phyloP scores from a whole-genome alignment of 768 basidiomycete species.

The Multifurca ochricompacta region DNA sequence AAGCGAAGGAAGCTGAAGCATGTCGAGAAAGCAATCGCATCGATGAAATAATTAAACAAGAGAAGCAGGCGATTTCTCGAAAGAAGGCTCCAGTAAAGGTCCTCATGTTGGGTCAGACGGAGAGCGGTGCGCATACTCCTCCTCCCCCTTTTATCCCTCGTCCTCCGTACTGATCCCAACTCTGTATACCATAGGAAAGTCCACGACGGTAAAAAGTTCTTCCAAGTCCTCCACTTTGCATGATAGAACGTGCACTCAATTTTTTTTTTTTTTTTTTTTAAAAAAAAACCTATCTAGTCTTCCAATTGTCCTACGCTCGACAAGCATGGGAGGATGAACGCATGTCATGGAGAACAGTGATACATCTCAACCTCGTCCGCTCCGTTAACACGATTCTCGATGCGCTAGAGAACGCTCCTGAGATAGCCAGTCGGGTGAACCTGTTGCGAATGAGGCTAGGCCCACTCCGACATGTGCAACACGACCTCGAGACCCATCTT shows the following conservation, averaged over 20 bases:
- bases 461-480: constrained; percentile 29
- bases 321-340: constrained; percentile 53
- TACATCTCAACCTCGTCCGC: constrained; percentile 53
- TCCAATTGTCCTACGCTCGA: constrained; percentile 8
- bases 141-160: neutral
- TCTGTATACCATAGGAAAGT: neutral
- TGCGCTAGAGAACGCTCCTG: constrained; percentile 26
- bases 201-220: constrained; percentile 12
- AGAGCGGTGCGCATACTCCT: constrained; percentile 8
- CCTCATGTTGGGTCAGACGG: constrained; percentile 23
- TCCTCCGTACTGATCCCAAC: neutral
- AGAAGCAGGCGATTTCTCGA: constrained; percentile 17
- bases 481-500: constrained; percentile 8
- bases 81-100: constrained; percentile 22
- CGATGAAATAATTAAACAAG: constrained; percentile 22
- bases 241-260: neutral
- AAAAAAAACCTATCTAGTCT: constrained; percentile 1
- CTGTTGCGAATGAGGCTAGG: constrained; percentile 21
- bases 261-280: no score
- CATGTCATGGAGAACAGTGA: constrained; percentile 70
- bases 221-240: neutral
- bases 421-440: neutral
- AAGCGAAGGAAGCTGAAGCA: constrained; percentile 22
- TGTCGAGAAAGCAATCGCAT: constrained; percentile 23
- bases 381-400: constrained; percentile 37